These are phyloP conservation scores for Geranium rotundifolium DNA, from an alignment of 345 rosid genomes.

Conservation along the genomic window DNA sequence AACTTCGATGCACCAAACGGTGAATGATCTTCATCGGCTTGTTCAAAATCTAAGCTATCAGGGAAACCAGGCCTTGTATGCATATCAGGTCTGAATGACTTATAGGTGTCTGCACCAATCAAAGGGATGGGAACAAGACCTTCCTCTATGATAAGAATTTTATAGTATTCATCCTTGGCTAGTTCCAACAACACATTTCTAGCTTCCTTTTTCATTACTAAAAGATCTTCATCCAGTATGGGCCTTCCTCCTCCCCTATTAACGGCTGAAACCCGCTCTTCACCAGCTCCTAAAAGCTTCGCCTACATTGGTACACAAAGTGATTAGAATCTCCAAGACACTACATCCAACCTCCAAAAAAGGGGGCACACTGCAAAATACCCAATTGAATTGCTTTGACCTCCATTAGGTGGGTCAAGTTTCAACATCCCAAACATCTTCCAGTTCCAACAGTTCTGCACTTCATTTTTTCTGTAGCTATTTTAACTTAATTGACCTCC, in stretches of 20 bases:
- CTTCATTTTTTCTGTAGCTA: not conserved
- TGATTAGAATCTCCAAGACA: conserved; percentile 6
- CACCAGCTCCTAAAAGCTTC: conserved; percentile 6
- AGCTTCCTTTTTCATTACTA: conserved; percentile 57
- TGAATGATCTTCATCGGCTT: conserved; percentile 40
- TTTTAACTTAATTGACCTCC: too few relatives aligned
- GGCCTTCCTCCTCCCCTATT: conserved; percentile 15
- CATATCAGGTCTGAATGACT: conserved; percentile 49
- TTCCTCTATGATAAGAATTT: conserved; percentile 71
- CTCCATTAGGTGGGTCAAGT: too few relatives aligned
- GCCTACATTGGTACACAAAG: conserved; percentile 31
- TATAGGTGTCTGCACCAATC: conserved; percentile 66
- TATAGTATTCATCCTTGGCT: conserved; percentile 61
- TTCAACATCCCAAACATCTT: not conserved
- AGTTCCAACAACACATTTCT: conserved; percentile 71
- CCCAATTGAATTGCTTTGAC: not conserved
- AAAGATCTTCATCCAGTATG: conserved; percentile 7
- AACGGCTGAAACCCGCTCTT: not conserved
- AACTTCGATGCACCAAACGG: conserved; percentile 71
- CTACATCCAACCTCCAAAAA: not conserved
- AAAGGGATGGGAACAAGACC: conserved; percentile 74
- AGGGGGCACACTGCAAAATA: not conserved
- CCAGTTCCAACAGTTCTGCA: not conserved
- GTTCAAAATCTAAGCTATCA: conserved; percentile 59
- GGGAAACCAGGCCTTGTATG: conserved; percentile 79